Base-by-base conservation (phyloP, 2,329 filamentous ascomycete genomes). In the Neonectria hederae region DNA sequence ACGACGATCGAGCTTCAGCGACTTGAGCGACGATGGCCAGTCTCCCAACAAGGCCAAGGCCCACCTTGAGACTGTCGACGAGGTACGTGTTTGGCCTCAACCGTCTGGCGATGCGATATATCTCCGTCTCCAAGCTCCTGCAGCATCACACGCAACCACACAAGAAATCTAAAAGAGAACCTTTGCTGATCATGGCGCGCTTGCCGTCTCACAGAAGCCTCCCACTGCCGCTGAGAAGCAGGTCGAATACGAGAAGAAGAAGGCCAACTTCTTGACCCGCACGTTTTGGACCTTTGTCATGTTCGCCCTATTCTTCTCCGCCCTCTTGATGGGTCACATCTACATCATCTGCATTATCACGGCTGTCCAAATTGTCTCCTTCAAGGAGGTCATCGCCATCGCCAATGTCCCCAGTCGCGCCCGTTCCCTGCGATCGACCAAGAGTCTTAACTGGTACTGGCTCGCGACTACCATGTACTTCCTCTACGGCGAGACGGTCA, bases 401-500 rank as follows among this genome's bases (percentile, higher is more conserved):
- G 92, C 95, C 72, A 97, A 95, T 77, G 93, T 98, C 8, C 94
- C 96, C 58, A 97, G 93, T 79, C 90, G 92, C 75, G 94, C 94
- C 68, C 91, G 95, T 76, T 93, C 95, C 77, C 85, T 99, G 65
- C 92, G 92, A 63, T 97, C 97, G 73, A 97, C 95, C 70, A 97
- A 97, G 84, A 94, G 93, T 71, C 84, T 99, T 73, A 98, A 98
- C 81, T 99, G 96, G 96, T 99, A 99, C 81, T 99, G 97, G 84
- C 86, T 99, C 58, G 96, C 94, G n/a, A 93, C 92, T 26, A 97
- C 95, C 72, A 98, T 99, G 95, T 99, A 99, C 84, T 99, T 97
- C 74, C 85, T 99, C 54, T 99, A 99, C 77, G 96, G 96, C 76
- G 96, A 99, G 82, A 97, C 93, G 75, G 95, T 99, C 76, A 97